A percentile compares a stretch with the other conserved stretches of the same genome.
phyloP scores from a whole-genome alignment of 306 rosid genomes.

The Mimosa pudica region DNA sequence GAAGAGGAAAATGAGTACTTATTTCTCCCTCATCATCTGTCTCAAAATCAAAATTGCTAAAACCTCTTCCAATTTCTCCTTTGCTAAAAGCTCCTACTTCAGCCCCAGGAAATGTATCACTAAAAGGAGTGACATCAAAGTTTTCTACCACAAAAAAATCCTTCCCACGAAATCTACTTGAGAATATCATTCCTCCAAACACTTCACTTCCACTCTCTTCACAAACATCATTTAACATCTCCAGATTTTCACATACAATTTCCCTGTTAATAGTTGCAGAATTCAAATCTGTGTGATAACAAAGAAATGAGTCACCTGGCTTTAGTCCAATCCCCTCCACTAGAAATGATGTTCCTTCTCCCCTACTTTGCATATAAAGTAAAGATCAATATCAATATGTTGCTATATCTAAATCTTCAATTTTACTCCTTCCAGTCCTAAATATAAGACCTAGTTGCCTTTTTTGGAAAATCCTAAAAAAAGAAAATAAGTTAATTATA shows the following conservation, averaged over 20 bases:
- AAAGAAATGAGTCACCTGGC: slow-evolving; percentile 41
- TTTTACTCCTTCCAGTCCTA: too few species aligned
- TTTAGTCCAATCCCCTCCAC: slow-evolving; percentile 36
- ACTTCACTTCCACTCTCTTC: not conserved
- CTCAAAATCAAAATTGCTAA: not conserved
- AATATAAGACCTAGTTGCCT: too few species aligned
- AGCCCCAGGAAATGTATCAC: not conserved
- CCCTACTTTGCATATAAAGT: not conserved
- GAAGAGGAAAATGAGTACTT: slow-evolving; percentile 12
- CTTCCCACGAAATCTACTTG: slow-evolving; percentile 15
- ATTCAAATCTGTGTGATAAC: slow-evolving; percentile 36
- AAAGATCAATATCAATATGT: too few species aligned
- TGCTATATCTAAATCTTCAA: too few species aligned
- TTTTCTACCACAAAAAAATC: slow-evolving; percentile 24
- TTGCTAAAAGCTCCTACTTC: slow-evolving; percentile 31
- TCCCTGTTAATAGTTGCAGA: slow-evolving; percentile 8
- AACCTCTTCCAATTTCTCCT: slow-evolving; percentile 36
- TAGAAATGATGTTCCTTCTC: not conserved
- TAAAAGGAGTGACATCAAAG: slow-evolving; percentile 25
- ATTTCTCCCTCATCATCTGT: not conserved
- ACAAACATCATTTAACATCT: not conserved
- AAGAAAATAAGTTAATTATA: too few species aligned
- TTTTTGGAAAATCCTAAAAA: too few species aligned
- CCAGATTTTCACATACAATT: slow-evolving; percentile 1
- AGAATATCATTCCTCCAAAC: slow-evolving; percentile 41